phyloP scores from a whole-genome alignment of 2,329 filamentous ascomycete genomes.

The Arthrobotrys pseudoclavata region DNA sequence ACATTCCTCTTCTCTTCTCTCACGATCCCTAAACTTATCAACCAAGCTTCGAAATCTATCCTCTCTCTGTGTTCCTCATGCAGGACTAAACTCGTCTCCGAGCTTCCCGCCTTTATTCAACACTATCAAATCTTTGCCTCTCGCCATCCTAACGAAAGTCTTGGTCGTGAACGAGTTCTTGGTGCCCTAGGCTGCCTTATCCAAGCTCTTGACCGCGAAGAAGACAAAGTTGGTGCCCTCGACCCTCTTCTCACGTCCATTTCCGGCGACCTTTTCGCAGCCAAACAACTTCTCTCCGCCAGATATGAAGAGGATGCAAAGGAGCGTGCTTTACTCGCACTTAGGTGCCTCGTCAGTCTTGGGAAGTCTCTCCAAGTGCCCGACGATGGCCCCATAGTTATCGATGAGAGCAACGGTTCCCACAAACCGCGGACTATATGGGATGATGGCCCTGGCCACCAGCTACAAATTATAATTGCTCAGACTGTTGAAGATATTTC shows the following conservation, averaged over 20 bases:
- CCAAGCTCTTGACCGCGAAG: conserved; percentile 76
- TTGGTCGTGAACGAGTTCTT: conserved; percentile 80
- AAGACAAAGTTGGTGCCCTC: conserved; percentile 71
- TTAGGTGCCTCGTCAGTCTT: conserved; percentile 78
- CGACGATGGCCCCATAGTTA: conserved; percentile 76
- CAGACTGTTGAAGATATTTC: conserved; percentile 70
- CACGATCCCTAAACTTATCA: conserved; percentile 73
- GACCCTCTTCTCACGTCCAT: conserved; percentile 74
- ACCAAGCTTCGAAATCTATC: conserved; percentile 81
- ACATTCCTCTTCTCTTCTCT: conserved; percentile 81
- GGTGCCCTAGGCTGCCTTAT: conserved; percentile 81
- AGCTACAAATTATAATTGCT: conserved; percentile 70
- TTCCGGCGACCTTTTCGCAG: conserved; percentile 73
- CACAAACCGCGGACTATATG: conserved; percentile 68
- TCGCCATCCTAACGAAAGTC: conserved; percentile 74
- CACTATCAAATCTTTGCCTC: conserved; percentile 78
- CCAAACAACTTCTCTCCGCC: conserved; percentile 62
- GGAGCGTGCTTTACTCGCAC: conserved; percentile 69
- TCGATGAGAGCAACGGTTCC: conserved; percentile 71
- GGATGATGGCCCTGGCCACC: conserved; percentile 69
- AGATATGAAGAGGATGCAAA: conserved; percentile 64
- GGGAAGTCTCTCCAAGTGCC: conserved; percentile 80
- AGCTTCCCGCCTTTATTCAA: conserved; percentile 77
- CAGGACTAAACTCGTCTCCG: conserved; percentile 75
- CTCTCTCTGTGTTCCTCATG: conserved; percentile 81